Evolutionary conservation across 1,139 yeast species (phyloP), one percentile per base, ranked within the genome.

Genomic region (Lodderomyces margitis): DNA sequence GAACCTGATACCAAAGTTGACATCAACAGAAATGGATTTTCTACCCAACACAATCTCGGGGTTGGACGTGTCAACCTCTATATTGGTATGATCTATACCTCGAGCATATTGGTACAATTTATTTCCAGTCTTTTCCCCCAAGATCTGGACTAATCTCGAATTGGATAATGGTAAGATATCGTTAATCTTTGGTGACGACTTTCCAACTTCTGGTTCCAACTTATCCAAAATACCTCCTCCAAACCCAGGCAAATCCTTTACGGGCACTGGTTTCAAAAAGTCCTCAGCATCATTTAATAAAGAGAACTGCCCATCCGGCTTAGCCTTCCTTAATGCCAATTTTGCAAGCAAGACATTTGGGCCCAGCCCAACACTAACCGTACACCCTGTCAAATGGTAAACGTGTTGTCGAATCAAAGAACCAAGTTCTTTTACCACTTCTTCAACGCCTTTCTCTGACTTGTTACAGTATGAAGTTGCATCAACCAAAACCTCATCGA

Each of bases 1-100:
- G 47, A 91, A 85, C 40, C 98, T 59, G 0, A 92, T 86, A 0
- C 96, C 98, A 83, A 88, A 92, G 48, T 89, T 87, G 25, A 92
- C 85, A 58, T 92, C 98, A 9, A 88, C 87, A 0, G 96, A 88
- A 0, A 92, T 75, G 0, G 95, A 78, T 52, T 87, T 88, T 24
- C 95, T 72, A 0, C 75, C 73, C 4, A 70, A 52, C 3, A 65
- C 68, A 37, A 64, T 70, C 49, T 64, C 74, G 19, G 70, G 69
- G 31, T 77, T 74, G 12, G 68, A 66, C 4, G 61, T 48, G 28
- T 82, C 75, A 34, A 66, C 66, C 43, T 73, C 74, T 21, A 87
- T 74, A 5, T 70, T 68, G 0, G 85, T 74, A 34, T 70, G 64
- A 59, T 91, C 98, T 5, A 74, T 62, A 0, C 97, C 98, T 17